Base-by-base conservation (phyloP, 2,329 filamentous ascomycete genomes). In the Fusarium sp. region DNA sequence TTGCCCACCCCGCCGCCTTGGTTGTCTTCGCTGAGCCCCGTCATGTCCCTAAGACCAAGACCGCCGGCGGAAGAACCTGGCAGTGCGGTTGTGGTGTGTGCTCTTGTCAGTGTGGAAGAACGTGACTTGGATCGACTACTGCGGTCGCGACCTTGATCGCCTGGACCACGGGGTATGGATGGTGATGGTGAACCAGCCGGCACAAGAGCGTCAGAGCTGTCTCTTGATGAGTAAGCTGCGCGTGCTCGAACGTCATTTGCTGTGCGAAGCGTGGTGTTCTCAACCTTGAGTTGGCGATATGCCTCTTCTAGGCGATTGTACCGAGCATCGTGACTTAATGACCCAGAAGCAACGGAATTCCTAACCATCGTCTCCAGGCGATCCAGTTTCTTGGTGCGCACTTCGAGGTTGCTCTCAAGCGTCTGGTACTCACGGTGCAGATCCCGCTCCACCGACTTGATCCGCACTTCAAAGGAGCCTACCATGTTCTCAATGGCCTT, bases 351-450 rank as follows among this genome's bases (percentile, higher is more conserved):
- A 17, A 90, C 81, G 17, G 85, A 87, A 70, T 90, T 92, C 63
- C 92, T 87, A 40, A 96, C 89, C 42, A 93, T 87, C 17, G 90
- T 89, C 80, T 99, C 96, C 1, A 99, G 85, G 4, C 92, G 89
- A 69, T 98, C 95, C 31, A 99, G 87, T 72, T 94, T 93, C 82
- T 97, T 96, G 62, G 91, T 87, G 17, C 94, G 90, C 26, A 89
- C 81, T 55, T 96, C 93, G 28, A 98, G 88, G 38, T 90, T 92
- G 71, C 89, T 90, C 78, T 98, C 94, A 2, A 99, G 85, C 1
- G 87, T 88, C 75, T 97, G 92, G 75, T 98, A 98, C 75, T 98
- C 94, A 67, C 94, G 93, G 82, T 91, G 91, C n/a, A 98, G 82
- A 63, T 97, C 93, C 49, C 92, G 90, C 79, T 99, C 96, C n/a